These are phyloP conservation scores for Trametes maxima DNA, from an alignment of 768 basidiomycete species.

Conservation along the genomic window DNA sequence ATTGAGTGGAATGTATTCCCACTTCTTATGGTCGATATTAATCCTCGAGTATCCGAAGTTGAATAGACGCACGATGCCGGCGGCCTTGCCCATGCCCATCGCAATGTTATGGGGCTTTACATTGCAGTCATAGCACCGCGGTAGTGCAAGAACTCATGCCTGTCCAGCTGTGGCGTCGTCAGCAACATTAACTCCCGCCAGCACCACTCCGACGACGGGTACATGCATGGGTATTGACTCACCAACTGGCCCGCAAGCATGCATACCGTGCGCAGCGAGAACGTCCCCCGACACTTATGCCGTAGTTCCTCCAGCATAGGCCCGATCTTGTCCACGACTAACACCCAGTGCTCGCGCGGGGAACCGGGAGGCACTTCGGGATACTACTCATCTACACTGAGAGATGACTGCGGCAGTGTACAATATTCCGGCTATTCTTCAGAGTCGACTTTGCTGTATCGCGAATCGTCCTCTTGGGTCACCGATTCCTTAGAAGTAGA, in stretches of 20 bases:
- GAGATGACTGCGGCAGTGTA: too few species aligned
- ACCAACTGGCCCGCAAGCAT: conserved; percentile 32
- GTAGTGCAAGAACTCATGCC: conserved; percentile 24
- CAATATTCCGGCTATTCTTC: too few species aligned
- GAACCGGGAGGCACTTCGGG: too few species aligned
- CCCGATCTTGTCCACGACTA: conserved; percentile 29
- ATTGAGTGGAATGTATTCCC: conserved; percentile 19
- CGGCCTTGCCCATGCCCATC: conserved; percentile 15
- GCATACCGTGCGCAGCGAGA: conserved; percentile 27
- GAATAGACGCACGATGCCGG: conserved; percentile 20
- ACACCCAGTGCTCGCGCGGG: neutral
- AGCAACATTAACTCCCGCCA: neutral
- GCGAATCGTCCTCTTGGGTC: too few species aligned
- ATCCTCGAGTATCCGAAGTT: conserved; percentile 26
- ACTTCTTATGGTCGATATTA: conserved; percentile 15
- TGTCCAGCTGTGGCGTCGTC: conserved; percentile 15
- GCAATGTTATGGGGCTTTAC: conserved; percentile 30
- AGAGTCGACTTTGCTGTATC: too few species aligned
- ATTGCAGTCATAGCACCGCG: conserved; percentile 26
- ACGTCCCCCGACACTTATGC: conserved; percentile 19
- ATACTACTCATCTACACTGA: too few species aligned
- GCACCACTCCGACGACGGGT: neutral
- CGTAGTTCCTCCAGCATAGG: conserved; percentile 22
- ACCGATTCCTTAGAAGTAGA: too few species aligned
- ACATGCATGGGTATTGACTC: neutral